Evolutionary conservation across 2,329 filamentous ascomycete species (phyloP).

Genomic region (Ciborinia camelliae): DNA sequence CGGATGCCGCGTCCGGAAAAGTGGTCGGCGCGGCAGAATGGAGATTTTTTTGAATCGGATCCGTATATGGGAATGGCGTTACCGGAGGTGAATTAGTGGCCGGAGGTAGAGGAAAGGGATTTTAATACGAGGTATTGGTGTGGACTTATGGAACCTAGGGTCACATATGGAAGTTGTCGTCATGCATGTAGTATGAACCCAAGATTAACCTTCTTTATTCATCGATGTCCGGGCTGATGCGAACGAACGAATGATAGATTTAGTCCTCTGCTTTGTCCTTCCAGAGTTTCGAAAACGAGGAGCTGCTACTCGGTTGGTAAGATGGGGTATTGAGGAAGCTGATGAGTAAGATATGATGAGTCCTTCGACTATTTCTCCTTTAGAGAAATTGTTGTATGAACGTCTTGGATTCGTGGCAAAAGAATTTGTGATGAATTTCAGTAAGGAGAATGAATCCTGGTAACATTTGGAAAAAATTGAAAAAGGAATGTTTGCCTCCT

Average conservation of each 20-base stretch:
- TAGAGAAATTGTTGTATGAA: not conserved
- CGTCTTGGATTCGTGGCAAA: not conserved
- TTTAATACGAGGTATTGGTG: not conserved
- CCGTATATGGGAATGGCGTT: not conserved
- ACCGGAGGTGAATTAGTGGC: not conserved
- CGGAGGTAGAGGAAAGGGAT: too few relatives aligned
- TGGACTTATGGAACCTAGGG: too few relatives aligned
- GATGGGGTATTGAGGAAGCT: not conserved
- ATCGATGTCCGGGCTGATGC: not conserved
- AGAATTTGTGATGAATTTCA: not conserved
- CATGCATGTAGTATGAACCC: not conserved
- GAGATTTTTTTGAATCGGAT: not conserved
- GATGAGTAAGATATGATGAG: not conserved
- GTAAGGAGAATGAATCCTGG: not conserved
- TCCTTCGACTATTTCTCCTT: not conserved
- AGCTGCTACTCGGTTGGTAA: not conserved
- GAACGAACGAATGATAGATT: not conserved
- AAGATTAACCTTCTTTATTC: not conserved
- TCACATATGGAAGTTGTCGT: not conserved
- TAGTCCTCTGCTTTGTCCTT: not conserved
- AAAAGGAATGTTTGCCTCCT: not conserved
- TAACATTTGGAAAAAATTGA: not conserved
- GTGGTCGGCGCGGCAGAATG: not conserved
- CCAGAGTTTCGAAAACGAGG: not conserved
- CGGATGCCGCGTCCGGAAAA: not conserved